Percentiles rank a stretch among this genome's conserved stretches.
phyloP scores from a whole-genome alignment of 495 filamentous ascomycete species.

The Hypoxylon fuscum region DNA sequence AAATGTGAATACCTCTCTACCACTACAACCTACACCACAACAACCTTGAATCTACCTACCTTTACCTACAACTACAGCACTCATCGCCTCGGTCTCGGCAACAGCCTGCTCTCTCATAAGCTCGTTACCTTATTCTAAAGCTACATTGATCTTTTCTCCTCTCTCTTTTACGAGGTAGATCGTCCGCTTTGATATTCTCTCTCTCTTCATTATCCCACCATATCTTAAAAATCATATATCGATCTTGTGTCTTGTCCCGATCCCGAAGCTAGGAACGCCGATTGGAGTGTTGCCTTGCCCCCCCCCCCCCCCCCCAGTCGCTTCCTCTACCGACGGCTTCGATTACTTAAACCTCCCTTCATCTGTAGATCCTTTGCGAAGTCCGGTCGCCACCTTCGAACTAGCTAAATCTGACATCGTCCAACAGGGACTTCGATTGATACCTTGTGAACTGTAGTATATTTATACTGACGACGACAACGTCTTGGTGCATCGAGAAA shows the following conservation, averaged over 20 bases:
- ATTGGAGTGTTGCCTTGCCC: constrained; percentile 22
- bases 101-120: constrained; percentile 13
- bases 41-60: constrained; percentile 3
- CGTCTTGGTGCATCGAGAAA: constrained; percentile 28
- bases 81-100: constrained; percentile 20
- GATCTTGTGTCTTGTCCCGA: constrained; percentile 21
- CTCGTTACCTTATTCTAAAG: neutral
- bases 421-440: constrained; percentile 15
- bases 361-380: constrained; percentile 26
- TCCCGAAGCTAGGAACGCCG: constrained; percentile 10
- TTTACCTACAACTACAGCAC: neutral
- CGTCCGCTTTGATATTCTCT: constrained; percentile 19
- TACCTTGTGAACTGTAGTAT: constrained; percentile 27
- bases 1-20: constrained; percentile 5
- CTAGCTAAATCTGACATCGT: constrained; percentile 18
- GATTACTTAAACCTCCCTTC: constrained; percentile 32
- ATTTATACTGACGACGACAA: constrained; percentile 27
- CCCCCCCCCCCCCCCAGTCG: constrained; percentile 5
- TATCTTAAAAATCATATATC: constrained; percentile 19
- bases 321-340: constrained; percentile 19
- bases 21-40: neutral
- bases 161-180: neutral
- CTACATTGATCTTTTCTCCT: constrained; percentile 2
- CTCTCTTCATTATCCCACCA: neutral
- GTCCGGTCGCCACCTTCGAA: constrained; percentile 30